Evolutionary conservation across 2,329 filamentous ascomycete genomes (phyloP).

Genomic region (Ceratocystis cubensis): DNA sequence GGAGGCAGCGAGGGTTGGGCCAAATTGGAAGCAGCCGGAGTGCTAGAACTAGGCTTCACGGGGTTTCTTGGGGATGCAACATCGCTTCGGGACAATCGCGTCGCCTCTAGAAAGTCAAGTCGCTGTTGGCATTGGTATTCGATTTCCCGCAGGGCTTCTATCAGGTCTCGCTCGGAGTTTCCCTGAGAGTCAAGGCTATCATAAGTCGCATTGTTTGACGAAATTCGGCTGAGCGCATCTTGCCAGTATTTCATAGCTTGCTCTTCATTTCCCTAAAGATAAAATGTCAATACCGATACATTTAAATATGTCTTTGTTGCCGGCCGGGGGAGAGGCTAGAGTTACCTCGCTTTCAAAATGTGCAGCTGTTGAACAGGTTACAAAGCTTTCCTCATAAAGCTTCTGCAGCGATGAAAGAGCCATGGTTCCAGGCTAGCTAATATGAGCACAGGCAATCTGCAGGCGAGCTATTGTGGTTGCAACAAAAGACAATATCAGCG

Average conservation of each 20-base stretch:
- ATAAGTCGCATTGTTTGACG: slow-evolving; percentile 52
- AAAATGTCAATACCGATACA: neutral
- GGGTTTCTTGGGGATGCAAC: neutral
- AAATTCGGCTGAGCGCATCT: slow-evolving; percentile 75
- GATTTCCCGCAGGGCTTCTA: slow-evolving; percentile 68
- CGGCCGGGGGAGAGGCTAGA: slow-evolving; percentile 16
- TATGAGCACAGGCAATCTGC: neutral
- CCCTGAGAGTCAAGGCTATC: slow-evolving; percentile 56
- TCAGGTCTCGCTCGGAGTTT: slow-evolving; percentile 71
- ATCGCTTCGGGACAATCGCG: slow-evolving; percentile 50
- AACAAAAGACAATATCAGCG: neutral
- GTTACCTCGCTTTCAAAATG: slow-evolving; percentile 86
- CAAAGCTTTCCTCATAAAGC: slow-evolving; percentile 92
- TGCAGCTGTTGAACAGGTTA: slow-evolving; percentile 87
- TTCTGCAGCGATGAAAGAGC: slow-evolving; percentile 69
- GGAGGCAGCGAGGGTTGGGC: neutral
- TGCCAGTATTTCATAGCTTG: slow-evolving; percentile 89
- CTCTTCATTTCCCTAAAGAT: slow-evolving; percentile 64
- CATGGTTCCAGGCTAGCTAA: slow-evolving; percentile 29
- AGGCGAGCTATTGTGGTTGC: neutral
- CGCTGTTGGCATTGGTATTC: slow-evolving; percentile 89
- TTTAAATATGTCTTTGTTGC: neutral
- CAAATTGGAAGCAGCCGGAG: neutral
- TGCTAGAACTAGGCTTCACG: neutral
- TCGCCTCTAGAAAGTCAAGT: slow-evolving; percentile 72